Percentiles rank a stretch among this genome's conserved stretches.
phyloP scores from a whole-genome alignment of 768 basidiomycete species.

The Tylopilus sp. region DNA sequence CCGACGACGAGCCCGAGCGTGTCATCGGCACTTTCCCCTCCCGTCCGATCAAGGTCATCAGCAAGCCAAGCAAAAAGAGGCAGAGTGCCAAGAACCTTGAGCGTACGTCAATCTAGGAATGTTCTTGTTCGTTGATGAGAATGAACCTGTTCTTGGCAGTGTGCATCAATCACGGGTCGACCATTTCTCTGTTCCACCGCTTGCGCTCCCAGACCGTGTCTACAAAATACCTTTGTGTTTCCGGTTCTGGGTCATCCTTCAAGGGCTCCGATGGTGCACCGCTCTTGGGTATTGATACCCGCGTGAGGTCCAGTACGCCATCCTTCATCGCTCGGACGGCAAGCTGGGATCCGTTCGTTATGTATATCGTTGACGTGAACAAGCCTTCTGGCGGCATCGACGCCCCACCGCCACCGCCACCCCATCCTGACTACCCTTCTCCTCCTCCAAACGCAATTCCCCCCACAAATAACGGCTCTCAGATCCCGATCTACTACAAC shows the following conservation, averaged over 20 bases:
- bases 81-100: slow-evolving; percentile 92
- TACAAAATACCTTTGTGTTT: slow-evolving; percentile 93
- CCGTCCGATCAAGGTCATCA: slow-evolving; percentile 96
- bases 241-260: slow-evolving; percentile 89
- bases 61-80: slow-evolving; percentile 96
- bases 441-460: slow-evolving; percentile 89
- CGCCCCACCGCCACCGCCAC: slow-evolving; percentile 74
- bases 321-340: slow-evolving; percentile 89
- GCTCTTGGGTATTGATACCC: slow-evolving; percentile 75
- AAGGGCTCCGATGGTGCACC: slow-evolving; percentile 91
- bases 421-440: slow-evolving; percentile 85
- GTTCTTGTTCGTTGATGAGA: slow-evolving; percentile 10
- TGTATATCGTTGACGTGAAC: slow-evolving; percentile 95
- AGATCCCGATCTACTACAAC: slow-evolving; percentile 94
- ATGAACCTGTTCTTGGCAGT: slow-evolving; percentile 45
- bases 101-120: slow-evolving; percentile 49
- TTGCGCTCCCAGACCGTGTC: slow-evolving; percentile 92
- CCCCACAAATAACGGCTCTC: slow-evolving; percentile 77
- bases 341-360: slow-evolving; percentile 93
- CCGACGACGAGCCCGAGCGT: slow-evolving; percentile 77
- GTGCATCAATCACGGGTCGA: slow-evolving; percentile 93
- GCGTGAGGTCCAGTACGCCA: slow-evolving; percentile 66
- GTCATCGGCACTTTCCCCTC: slow-evolving; percentile 88
- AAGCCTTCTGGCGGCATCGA: slow-evolving; percentile 77
- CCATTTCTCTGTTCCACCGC: slow-evolving; percentile 95